These are phyloP conservation scores for Globisporangium nagaii DNA, from an alignment of 352 stramenopile genomes.

Conservation along the genomic window DNA sequence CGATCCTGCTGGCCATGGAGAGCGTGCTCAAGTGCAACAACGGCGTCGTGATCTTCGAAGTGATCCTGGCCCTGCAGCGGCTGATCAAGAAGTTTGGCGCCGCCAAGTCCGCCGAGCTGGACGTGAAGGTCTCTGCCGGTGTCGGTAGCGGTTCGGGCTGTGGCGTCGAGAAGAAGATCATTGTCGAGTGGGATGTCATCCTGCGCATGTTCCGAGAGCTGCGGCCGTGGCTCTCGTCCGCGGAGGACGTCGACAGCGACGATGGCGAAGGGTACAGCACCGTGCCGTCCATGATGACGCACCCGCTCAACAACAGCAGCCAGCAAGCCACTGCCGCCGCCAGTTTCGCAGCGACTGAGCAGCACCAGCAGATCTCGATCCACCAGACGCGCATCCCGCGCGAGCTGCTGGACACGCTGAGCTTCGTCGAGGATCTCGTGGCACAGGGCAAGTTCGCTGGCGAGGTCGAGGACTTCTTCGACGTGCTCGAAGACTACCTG, in stretches of 20 bases:
- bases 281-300: constrained; percentile 19
- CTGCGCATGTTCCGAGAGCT: constrained; percentile 65
- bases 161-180: constrained; percentile 24
- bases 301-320: constrained; percentile 6
- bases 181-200: constrained; percentile 85
- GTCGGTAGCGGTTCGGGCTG: not conserved
- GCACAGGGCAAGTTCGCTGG: constrained; percentile 50
- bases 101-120: constrained; percentile 3
- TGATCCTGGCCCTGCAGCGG: constrained; percentile 81
- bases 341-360: not conserved
- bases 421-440: constrained; percentile 71
- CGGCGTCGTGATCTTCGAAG: constrained; percentile 81
- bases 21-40: constrained; percentile 55
- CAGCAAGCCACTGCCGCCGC: not conserved
- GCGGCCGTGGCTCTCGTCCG: constrained; percentile 62
- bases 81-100: constrained; percentile 86
- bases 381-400: constrained; percentile 70
- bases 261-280: constrained; percentile 12
- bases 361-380: constrained; percentile 35
- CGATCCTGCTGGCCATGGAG: constrained; percentile 66
- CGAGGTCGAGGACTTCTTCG: constrained; percentile 69
- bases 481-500: constrained; percentile 70
- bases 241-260: constrained; percentile 26
- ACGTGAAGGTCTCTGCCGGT: constrained; percentile 2
- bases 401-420: constrained; percentile 74